phyloP scores from a whole-genome alignment of 2,329 filamentous ascomycete species.

The Sarocladiaceae sp. region DNA sequence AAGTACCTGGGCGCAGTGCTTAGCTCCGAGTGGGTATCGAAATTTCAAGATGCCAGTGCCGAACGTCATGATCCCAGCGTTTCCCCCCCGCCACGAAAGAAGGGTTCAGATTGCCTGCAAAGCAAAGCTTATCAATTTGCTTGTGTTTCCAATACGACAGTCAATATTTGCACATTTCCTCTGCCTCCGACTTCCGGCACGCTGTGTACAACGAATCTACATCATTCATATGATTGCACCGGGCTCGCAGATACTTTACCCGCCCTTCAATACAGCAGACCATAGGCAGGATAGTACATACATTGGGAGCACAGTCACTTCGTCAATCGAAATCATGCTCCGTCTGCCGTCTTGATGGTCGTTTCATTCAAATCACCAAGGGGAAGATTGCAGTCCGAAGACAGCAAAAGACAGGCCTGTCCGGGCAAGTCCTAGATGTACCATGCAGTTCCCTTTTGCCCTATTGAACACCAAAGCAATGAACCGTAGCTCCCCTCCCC shows the following conservation, averaged over 20 bases:
- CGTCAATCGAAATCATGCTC: too few relatives aligned
- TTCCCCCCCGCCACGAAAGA: not conserved
- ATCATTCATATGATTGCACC: too few relatives aligned
- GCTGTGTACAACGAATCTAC: too few relatives aligned
- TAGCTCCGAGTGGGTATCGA: not conserved
- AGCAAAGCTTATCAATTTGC: too few relatives aligned
- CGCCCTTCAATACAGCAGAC: too few relatives aligned
- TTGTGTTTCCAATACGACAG: too few relatives aligned
- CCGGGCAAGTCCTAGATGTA: conserved; percentile 29
- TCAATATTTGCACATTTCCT: too few relatives aligned
- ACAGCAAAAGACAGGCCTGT: conserved; percentile 39
- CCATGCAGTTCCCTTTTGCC: conserved; percentile 43
- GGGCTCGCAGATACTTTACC: too few relatives aligned
- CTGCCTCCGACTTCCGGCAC: too few relatives aligned
- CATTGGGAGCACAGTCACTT: too few relatives aligned
- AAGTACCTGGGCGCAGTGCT: not conserved
- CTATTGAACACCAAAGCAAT: conserved; percentile 49
- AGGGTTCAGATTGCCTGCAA: too few relatives aligned
- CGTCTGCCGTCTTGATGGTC: conserved; percentile 29
- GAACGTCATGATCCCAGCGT: conserved; percentile 8
- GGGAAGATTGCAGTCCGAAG: conserved; percentile 35
- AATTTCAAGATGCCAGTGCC: conserved; percentile 6
- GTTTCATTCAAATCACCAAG: conserved; percentile 42
- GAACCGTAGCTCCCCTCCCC: conserved; percentile 26
- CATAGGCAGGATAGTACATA: too few relatives aligned